These are phyloP conservation scores for Bifiguratus adelaidae DNA, from an alignment of 192 early-diverging fungal genomes.

Conservation along the genomic window DNA sequence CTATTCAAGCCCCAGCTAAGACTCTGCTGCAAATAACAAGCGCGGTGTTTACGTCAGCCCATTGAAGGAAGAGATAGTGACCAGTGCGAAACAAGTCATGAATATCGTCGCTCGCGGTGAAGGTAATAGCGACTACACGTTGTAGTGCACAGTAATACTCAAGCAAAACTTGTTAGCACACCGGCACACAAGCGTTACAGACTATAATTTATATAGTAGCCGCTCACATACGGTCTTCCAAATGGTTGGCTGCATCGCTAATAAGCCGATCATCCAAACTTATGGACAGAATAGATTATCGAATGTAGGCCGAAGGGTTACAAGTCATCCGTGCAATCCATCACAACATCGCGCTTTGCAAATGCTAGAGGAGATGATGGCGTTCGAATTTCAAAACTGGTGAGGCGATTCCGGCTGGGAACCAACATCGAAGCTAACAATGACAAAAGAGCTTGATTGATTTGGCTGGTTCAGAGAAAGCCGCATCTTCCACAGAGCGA, in stretches of 20 bases:
- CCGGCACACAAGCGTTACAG: slow-evolving; percentile 82
- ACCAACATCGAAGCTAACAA: too few species aligned
- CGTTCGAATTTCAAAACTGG: too few species aligned
- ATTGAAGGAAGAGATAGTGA: slow-evolving; percentile 65
- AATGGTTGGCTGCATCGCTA: slow-evolving; percentile 37
- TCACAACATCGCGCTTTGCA: too few species aligned
- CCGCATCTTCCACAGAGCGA: slow-evolving; percentile 70
- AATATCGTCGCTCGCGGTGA: slow-evolving; percentile 70
- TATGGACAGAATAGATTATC: too few species aligned
- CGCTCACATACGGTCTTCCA: slow-evolving; percentile 97
- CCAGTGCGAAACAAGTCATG: slow-evolving; percentile 56
- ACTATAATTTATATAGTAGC: slow-evolving; percentile 86
- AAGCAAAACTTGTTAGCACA: slow-evolving; percentile 28
- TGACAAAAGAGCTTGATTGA: slow-evolving; percentile 85
- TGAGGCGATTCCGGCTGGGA: too few species aligned
- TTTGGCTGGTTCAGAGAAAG: slow-evolving; percentile 94
- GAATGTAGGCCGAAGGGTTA: too few species aligned
- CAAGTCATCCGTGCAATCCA: too few species aligned
- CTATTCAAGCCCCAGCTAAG: too few species aligned
- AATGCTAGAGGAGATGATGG: too few species aligned
- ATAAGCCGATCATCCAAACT: too few species aligned
- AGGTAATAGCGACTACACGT: slow-evolving; percentile 19
- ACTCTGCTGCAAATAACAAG: slow-evolving; percentile 18
- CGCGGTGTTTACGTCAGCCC: slow-evolving; percentile 68
- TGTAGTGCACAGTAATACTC: neutral